Evolutionary conservation across 495 filamentous ascomycete species (phyloP).

Genomic region (Hypoxylon rickii): DNA sequence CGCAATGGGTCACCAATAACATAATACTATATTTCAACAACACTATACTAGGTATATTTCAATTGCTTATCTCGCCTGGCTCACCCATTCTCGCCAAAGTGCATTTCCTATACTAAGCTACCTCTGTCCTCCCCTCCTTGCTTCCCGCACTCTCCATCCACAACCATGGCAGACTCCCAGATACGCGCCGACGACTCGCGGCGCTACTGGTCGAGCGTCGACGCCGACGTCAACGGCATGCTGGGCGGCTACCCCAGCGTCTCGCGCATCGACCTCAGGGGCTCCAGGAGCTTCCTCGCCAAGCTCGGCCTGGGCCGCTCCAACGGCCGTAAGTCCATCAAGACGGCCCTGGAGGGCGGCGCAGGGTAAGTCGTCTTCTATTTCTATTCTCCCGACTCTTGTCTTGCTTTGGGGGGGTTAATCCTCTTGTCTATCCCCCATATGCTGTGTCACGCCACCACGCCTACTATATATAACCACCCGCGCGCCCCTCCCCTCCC

Average conservation of each 20-base stretch:
- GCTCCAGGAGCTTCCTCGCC: conserved; percentile 73
- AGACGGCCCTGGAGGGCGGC: conserved; percentile 56
- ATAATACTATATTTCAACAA: no score
- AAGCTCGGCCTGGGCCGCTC: conserved; percentile 66
- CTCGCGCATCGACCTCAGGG: conserved; percentile 75
- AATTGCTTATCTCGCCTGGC: no score
- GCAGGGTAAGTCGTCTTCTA: conserved; percentile 50
- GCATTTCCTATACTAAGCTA: no score
- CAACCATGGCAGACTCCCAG: conserved; percentile 49
- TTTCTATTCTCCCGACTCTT: neutral
- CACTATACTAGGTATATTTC: no score
- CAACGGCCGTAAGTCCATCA: conserved; percentile 29
- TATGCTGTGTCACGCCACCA: neutral
- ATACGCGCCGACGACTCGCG: conserved; percentile 59
- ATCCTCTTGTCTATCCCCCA: no score
- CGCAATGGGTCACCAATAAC: no score
- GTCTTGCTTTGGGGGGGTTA: neutral
- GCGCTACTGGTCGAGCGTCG: conserved; percentile 75
- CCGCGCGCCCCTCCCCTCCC: no score
- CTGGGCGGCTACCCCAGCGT: conserved; percentile 80
- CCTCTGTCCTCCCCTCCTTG: no score
- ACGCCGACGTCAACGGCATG: conserved; percentile 78
- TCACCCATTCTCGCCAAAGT: no score
- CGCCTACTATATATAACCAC: no score
- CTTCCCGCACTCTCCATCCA: no score